Evolutionary conservation across 2,329 filamentous ascomycete species (phyloP).

Genomic region (Cadophora sp.): DNA sequence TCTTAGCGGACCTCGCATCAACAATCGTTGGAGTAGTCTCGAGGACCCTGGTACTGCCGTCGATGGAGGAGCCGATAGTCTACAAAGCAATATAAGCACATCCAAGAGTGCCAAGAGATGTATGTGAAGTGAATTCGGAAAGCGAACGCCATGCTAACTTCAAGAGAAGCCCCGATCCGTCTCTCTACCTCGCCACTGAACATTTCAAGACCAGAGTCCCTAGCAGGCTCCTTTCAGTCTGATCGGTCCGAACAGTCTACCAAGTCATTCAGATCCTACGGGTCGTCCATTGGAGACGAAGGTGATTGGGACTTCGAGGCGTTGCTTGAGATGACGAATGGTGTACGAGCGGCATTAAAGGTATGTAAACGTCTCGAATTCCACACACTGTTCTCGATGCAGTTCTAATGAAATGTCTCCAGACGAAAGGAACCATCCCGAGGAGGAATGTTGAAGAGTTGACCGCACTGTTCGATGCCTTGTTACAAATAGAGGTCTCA

Average conservation of each 20-base stretch:
- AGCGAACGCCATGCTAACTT: not conserved
- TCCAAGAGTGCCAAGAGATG: not conserved
- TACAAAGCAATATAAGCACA: not conserved
- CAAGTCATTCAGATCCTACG: conserved; percentile 1
- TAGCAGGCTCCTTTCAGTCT: conserved; percentile 7
- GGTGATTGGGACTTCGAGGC: conserved; percentile 21
- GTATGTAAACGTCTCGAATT: not conserved
- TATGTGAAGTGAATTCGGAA: not conserved
- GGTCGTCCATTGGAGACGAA: conserved; percentile 15
- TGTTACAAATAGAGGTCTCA: conserved; percentile 3
- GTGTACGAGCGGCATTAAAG: conserved; percentile 18
- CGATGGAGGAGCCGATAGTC: conserved; percentile 12
- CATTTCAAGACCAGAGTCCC: conserved; percentile 6
- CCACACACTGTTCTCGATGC: not conserved
- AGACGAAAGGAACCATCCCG: conserved; percentile 3
- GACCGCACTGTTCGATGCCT: not conserved
- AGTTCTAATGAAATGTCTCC: not conserved
- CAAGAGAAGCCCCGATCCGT: not conserved
- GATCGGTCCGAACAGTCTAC: not conserved
- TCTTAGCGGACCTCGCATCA: not conserved
- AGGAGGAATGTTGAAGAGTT: not conserved
- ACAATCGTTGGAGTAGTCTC: not conserved
- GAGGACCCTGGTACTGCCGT: not conserved
- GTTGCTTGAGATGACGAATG: conserved; percentile 19
- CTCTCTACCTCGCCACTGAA: conserved; percentile 1